Evolutionary conservation across 306 rosid species (phyloP), one percentile per base, ranked within the genome.

Genomic region (Casuarina equisetifolia): DNA sequence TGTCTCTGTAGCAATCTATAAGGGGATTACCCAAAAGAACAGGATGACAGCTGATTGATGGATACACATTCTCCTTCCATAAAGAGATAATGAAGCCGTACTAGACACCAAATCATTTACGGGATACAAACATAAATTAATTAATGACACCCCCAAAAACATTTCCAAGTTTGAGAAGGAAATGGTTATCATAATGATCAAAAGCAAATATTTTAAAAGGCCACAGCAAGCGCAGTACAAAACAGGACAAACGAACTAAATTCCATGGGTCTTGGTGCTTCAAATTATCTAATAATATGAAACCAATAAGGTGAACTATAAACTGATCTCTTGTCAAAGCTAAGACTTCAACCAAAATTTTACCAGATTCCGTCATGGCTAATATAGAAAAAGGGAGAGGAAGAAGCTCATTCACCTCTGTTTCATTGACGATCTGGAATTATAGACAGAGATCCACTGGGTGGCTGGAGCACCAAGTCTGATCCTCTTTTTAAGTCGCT

Each of bases 381-480:
- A 40, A 66, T 6, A 17, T 40, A 66, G 35, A 36, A 36, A 36
- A 51, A 46, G 48, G 69, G 78, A 57, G 69, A 38, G 54, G 80
- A 15, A 4, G 19, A n/a, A 4, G 55, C 64, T 71, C 35, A 67
- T 80, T 74, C 67, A 93, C 98, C 98, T 93, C 77, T 93, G 98
- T 87, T 93, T 93, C 98, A 93, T 93, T 68, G 97, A 92, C 66
- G 93, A 90, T 13, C 92, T 92, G 66, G 98, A 95, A 83, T 93
- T 93, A 83, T 93, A 93, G 76, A 91, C 97, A 2, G 98, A 91
- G 83, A 93, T 91, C 98, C 98, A 93, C 80, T 91, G 98, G 49
- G 93, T 91, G 55, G 97, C 98, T 42, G 97, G 98, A 86, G 88
- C 86, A 66, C 98, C 98, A 74, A 91, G 38, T 80, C 98, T 89